A percentile compares a stretch with the other conserved stretches of the same genome.
Conservation (phyloP, 345 rosid species). For the Rhizophora mangle region DNA sequence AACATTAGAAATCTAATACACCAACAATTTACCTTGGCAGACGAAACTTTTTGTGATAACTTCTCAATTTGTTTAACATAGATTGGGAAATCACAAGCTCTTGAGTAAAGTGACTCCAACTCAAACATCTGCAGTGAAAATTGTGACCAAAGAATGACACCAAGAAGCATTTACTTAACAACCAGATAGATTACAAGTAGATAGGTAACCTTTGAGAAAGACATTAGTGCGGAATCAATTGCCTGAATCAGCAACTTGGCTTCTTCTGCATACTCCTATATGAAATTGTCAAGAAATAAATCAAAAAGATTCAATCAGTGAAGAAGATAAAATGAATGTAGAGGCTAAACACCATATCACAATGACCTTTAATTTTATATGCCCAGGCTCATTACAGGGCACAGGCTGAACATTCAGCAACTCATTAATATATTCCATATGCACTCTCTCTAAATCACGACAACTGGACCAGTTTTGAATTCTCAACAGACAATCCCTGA, state of each 20-base stretch:
- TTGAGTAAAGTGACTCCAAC: slow-evolving; percentile 59
- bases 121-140: slow-evolving; percentile 50
- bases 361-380: slow-evolving; percentile 69
- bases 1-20: background rate
- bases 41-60: slow-evolving; percentile 52
- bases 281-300: background rate
- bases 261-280: slow-evolving; percentile 63
- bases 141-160: slow-evolving; percentile 5
- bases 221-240: slow-evolving; percentile 50
- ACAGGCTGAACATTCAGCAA: slow-evolving; percentile 51
- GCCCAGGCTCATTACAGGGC: slow-evolving; percentile 65
- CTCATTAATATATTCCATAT: slow-evolving; percentile 41
- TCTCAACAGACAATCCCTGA: slow-evolving; percentile 52
- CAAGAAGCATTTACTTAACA: background rate
- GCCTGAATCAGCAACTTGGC: slow-evolving; percentile 56
- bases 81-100: slow-evolving; percentile 53
- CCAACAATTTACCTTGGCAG: slow-evolving; percentile 54
- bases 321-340: slow-evolving; percentile 4
- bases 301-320: slow-evolving; percentile 8
- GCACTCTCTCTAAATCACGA: slow-evolving; percentile 43
- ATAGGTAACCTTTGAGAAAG: slow-evolving; percentile 43
- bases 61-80: slow-evolving; percentile 45
- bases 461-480: slow-evolving; percentile 40
- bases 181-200: no score
- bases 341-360: slow-evolving; percentile 20